Evolutionary conservation across 2,329 filamentous ascomycete genomes (phyloP), one percentile per base, ranked within the genome.

Genomic region (Fusarium albidum): DNA sequence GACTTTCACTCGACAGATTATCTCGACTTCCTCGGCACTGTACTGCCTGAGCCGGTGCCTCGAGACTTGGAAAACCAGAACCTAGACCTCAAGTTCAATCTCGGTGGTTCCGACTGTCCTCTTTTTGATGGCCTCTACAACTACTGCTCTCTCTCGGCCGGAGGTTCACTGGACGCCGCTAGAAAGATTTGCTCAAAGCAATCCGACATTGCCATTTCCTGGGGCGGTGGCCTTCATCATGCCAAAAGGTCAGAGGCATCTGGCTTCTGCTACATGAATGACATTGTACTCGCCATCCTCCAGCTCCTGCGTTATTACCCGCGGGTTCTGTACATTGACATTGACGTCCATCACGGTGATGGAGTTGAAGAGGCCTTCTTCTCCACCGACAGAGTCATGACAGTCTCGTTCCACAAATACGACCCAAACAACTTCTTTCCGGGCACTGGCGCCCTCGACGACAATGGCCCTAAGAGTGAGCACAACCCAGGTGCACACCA

Each of bases 261-360:
- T 12, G 95, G 95, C 1, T 99, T 99, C 75, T 99, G 95, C 78
- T 99, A 99, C 77, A 92, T 98, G 77, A 99, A 99, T 73, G 95
- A 99, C 74, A 98, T 98, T 67, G 95, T 98, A 52, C 83, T 99
- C 39, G 92, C 90, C 29, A 95, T 97, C 65, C 82, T 98, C 31
- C 90, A 97, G 71, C 83, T 99, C 9, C 80, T 98, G 13, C 88
- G 90, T 26, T 84, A 88, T 68, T 86, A 93, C 65, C 87, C 92
- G 13, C 89, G 93, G 41, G 93, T 98, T 8, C 81, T 98, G 52
- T 97, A 98, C 74, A 93, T 98, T 66, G 92, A 96, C 70, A 96
- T 96, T 63, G 92, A 96, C 70, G 91, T 96, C 2, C 92, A 96
- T 70, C 92, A 96, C 62, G 92, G 92, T 57, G 92, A 96, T 70